Evolutionary conservation across 331 rosid species (phyloP).

Genomic region (Pyracantha coccinea): DNA sequence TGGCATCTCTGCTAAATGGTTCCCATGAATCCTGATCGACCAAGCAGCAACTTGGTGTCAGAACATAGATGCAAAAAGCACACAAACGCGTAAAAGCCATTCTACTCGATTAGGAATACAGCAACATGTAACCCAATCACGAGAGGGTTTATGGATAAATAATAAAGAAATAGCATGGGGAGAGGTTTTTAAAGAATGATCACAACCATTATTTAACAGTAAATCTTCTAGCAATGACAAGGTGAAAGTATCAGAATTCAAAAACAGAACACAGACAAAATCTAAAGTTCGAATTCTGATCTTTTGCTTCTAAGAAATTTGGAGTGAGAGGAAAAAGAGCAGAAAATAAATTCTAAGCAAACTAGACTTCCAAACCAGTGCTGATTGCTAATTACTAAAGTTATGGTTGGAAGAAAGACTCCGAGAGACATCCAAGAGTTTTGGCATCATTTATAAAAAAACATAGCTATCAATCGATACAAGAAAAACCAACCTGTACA

Average conservation of each 20-base stretch:
- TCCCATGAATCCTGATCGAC: slow-evolving; percentile 74
- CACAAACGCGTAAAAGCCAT: not conserved
- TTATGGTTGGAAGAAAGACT: not conserved
- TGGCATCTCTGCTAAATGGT: slow-evolving; percentile 91
- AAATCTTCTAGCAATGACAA: not conserved
- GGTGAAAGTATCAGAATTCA: not conserved
- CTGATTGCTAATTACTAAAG: not conserved
- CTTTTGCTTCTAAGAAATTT: not conserved
- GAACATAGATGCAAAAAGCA: not conserved
- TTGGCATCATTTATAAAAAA: not conserved
- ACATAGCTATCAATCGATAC: not conserved
- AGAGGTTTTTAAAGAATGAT: not conserved
- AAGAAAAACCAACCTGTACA: not conserved
- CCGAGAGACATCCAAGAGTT: not conserved
- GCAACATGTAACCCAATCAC: not conserved
- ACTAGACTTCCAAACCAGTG: not conserved
- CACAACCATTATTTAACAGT: not conserved
- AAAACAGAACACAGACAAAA: not conserved
- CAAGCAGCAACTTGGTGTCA: slow-evolving; percentile 12
- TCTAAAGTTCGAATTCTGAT: not conserved
- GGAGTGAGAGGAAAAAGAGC: too few species aligned
- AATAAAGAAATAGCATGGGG: not conserved
- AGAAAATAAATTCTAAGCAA: not conserved
- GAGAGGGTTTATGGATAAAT: not conserved
- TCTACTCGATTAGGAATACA: not conserved